A percentile compares a stretch with the other conserved stretches of the same genome.
These are phyloP conservation scores for Thymus quinquecostatus DNA, from an alignment of 257 asterid genomes.

Conservation along the genomic window DNA sequence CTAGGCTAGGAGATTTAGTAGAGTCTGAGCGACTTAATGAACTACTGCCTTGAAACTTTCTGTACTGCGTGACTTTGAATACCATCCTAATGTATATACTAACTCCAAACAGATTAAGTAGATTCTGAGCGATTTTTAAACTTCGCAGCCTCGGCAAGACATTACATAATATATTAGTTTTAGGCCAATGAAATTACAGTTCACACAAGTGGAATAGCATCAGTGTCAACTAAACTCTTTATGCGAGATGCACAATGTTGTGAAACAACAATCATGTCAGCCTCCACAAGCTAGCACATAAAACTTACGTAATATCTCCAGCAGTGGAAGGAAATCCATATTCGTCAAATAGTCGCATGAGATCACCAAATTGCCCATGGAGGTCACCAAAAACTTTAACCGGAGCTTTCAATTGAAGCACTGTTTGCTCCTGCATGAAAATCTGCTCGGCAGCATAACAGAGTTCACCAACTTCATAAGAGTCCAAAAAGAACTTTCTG, in stretches of 20 bases:
- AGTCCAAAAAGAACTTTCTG: slow-evolving; percentile 93
- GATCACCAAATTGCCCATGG: slow-evolving; percentile 98
- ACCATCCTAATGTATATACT: too few relatives aligned
- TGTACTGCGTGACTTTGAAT: too few relatives aligned
- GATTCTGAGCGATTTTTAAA: too few relatives aligned
- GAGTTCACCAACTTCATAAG: slow-evolving; percentile 97
- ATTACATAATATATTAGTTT: too few relatives aligned
- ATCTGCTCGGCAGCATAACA: slow-evolving; percentile 99
- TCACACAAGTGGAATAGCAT: slow-evolving; percentile 6
- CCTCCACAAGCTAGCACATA: slow-evolving; percentile 25
- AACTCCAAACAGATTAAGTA: too few relatives aligned
- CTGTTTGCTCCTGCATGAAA: slow-evolving; percentile 95
- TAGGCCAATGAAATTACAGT: background rate
- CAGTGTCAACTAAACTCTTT: slow-evolving; percentile 3
- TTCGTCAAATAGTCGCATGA: slow-evolving; percentile 98
- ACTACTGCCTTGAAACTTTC: too few relatives aligned
- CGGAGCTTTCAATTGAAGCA: slow-evolving; percentile 98
- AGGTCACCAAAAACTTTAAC: slow-evolving; percentile 98
- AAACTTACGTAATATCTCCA: slow-evolving; percentile 94
- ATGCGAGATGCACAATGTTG: slow-evolving; percentile 17
- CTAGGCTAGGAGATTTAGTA: too few relatives aligned
- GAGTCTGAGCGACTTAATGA: too few relatives aligned
- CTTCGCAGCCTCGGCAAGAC: too few relatives aligned
- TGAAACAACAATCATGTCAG: background rate
- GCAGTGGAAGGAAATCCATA: slow-evolving; percentile 99